Base-by-base conservation (phyloP, 495 filamentous ascomycete species). In the Tetracladium marchalianum region DNA sequence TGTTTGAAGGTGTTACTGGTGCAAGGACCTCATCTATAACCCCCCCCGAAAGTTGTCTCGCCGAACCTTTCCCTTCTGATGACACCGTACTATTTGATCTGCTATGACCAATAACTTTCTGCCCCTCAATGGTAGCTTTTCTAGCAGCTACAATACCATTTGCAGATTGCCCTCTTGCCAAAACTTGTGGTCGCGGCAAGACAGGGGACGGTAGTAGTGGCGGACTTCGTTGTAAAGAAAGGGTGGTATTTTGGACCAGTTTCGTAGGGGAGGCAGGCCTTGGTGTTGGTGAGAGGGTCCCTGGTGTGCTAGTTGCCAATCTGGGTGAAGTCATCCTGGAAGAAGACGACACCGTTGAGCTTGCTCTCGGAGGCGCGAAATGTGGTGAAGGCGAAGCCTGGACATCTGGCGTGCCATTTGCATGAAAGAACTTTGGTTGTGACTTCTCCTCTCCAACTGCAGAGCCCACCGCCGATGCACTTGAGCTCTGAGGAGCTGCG, bases 381-480 rank as follows among this genome's bases (percentile, higher is more conserved):
- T 63, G 50, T 37, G 49, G 54, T 16, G 63, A 47, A 17, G 53
- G 44, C 19, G 47, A 42, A 5, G 44, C 19, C 27, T 58, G 41
- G 7, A 56, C 15, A 24, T 79, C 65, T 34, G 70, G 66, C 37
- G 65, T 61, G 37, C 76, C 67, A 58, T 81, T 74, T 65, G 83
- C 74, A 78, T 92, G 62, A 77, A 97, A 60, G 80, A 97, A 72
- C 84, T 95, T 70, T 72, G 54, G 45, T 24, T 53, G 46, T 6
- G 42, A 15, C 22, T 46, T 36, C 32, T 60, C 57, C n/a, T 56
- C 57, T 18, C 51, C 55, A 11, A 55, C 22, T 33, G 22, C 41
- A 11, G 57, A 56, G 10, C 50, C 57, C 63, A 66, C 44, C 63
- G 64, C 35, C 53, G 53, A 37, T 54, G 47, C 15, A 47, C 44